These are phyloP conservation scores for Isabelozyma pseudorhagii DNA, from an alignment of 805 yeast species.

Conservation along the genomic window DNA sequence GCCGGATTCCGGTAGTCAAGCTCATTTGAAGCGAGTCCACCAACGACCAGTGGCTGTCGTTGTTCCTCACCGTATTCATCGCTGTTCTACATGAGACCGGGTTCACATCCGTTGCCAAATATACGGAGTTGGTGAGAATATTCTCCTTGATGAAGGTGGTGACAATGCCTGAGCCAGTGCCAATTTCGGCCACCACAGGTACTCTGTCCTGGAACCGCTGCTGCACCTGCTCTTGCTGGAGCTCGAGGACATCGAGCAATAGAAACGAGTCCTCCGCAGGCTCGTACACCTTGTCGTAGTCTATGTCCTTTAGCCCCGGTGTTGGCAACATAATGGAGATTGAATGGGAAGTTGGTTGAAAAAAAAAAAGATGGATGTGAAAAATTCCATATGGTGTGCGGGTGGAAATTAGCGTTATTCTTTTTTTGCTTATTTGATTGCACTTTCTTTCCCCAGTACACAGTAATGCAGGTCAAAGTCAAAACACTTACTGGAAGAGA, in stretches of 20 bases:
- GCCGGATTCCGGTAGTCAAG: conserved; percentile 49
- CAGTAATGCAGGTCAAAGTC: conserved; percentile 61
- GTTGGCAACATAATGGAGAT: conserved; percentile 71
- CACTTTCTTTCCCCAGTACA: too few species aligned
- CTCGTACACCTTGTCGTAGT: conserved; percentile 79
- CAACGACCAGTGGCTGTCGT: conserved; percentile 6
- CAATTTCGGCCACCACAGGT: conserved; percentile 77
- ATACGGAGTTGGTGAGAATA: conserved; percentile 50
- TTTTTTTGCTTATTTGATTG: not conserved
- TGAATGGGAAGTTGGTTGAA: not conserved
- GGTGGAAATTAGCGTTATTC: not conserved
- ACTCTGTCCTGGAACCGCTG: conserved; percentile 8
- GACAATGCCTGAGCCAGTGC: conserved; percentile 90
- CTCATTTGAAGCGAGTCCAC: conserved; percentile 48
- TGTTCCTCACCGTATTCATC: conserved; percentile 16
- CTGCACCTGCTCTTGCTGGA: conserved; percentile 40
- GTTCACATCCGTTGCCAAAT: conserved; percentile 75
- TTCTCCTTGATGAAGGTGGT: conserved; percentile 68
- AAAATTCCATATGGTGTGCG: not conserved
- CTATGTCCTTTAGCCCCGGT: conserved; percentile 56
- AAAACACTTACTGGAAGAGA: conserved; percentile 82
- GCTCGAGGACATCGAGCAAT: conserved; percentile 75
- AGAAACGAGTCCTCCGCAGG: conserved; percentile 93
- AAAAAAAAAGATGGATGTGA: not conserved
- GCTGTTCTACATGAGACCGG: conserved; percentile 65